Conservation (phyloP, 148 eudicot species). For the Rhododendron molle region DNA sequence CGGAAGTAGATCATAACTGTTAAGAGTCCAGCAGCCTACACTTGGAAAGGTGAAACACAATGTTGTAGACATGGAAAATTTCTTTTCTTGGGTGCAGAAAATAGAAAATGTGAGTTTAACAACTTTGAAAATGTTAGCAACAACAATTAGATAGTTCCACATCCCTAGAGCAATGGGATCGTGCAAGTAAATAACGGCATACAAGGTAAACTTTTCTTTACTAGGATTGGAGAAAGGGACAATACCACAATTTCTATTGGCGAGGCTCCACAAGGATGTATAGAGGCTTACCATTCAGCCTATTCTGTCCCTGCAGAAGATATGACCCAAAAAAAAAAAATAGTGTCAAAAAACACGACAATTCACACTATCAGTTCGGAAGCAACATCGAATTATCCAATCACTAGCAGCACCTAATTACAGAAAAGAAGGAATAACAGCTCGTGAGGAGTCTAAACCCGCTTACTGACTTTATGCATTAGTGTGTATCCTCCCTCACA, state of each 20-base stretch:
- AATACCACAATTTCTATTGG: slow-evolving; percentile 34
- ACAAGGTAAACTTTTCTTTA: not conserved
- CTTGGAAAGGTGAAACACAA: not conserved
- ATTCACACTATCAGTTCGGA: not conserved
- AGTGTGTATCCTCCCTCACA: not conserved
- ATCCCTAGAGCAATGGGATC: not conserved
- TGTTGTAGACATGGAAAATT: not conserved
- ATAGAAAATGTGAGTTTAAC: not conserved
- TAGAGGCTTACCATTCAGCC: slow-evolving; percentile 56
- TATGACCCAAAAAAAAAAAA: not conserved
- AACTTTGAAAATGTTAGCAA: not conserved
- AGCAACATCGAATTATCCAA: not conserved
- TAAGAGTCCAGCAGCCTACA: not conserved
- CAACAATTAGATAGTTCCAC: not conserved
- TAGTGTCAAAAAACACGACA: not conserved
- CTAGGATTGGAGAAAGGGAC: not conserved
- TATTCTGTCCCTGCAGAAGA: slow-evolving; percentile 50
- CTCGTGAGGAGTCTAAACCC: not conserved
- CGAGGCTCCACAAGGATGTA: slow-evolving; percentile 90
- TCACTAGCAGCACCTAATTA: not conserved
- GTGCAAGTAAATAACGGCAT: not conserved
- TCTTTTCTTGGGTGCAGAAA: not conserved
- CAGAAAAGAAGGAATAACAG: not conserved
- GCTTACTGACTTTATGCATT: not conserved
- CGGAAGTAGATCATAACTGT: not conserved